Evolutionary conservation across 257 asterid species (phyloP), one percentile per base, ranked within the genome.

Genomic region (Solanum dulcamara): DNA sequence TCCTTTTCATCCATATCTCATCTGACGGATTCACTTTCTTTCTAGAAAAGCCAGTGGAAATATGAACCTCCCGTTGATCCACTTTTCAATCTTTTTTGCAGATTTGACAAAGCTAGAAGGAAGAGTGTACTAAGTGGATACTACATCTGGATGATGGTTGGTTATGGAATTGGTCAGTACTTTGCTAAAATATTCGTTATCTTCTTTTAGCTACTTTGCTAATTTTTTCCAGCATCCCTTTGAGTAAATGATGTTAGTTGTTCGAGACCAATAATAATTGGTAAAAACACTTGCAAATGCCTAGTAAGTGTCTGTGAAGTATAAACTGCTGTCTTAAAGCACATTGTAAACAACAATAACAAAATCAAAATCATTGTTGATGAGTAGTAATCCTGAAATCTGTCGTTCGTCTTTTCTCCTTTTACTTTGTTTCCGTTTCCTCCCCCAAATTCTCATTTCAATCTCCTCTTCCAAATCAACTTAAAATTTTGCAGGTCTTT

Each of bases 111-210:
- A 90, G 97, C 96, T 74, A 90, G 92, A 71, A 91, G 90, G 88
- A 97, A 92, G 91, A 80, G 92, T 81, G 44, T 88, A 85, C 85
- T 92, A 51, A 91, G 89, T 86, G 99, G 99, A 87, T 97, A 97
- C 92, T 95, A 92, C 85, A 88, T 94, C 60, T 97, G 97, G 97
- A 80, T 97, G 94, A 79, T 92, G 60, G 88, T 91, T 85, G 99
- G 99, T 89, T 97, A 97, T 86, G 98, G 98, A 85, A 86, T 90
- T 88, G 99, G 99, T 97, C 86, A 88, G 99, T 90, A 30, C 82
- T 85, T 85, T 20, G 80, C 37, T 59, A 66, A 48, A 46, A 18
- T 48, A 48, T 48, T 46, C 48, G 18, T 26, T 33, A 5, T 79
- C 83, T 40, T 42, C 51, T 75, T 26, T 75, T 44, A 75, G 82